Evolutionary conservation across 2,329 filamentous ascomycete species (phyloP), one percentile per base, ranked within the genome.

Genomic region (Trichoderma cornu-damae): DNA sequence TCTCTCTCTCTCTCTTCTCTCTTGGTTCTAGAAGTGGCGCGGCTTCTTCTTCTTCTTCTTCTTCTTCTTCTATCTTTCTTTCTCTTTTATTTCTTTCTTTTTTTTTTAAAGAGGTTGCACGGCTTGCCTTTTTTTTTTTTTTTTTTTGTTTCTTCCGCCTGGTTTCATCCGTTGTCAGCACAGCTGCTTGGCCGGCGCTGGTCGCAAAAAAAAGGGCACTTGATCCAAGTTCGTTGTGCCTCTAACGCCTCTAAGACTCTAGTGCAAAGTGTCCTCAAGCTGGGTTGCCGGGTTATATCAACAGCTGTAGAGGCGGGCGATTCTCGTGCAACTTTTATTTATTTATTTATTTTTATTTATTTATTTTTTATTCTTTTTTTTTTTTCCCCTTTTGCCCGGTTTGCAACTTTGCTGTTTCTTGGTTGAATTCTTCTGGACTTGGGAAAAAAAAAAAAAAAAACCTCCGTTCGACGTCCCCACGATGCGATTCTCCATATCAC

Each of bases 401-500:
- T 16, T 34, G n/a, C n/a, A n/a, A n/a, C n/a, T n/a, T n/a, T n/a
- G n/a, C n/a, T n/a, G n/a, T n/a, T n/a, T n/a, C n/a, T n/a, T n/a
- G n/a, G n/a, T n/a, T n/a, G n/a, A n/a, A n/a, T n/a, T n/a, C n/a
- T n/a, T n/a, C n/a, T 57, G 30, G 14, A 24, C 38, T 9, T 16
- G 37, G n/a, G n/a, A n/a, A n/a, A n/a, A n/a, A n/a, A n/a, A n/a
- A n/a, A n/a, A n/a, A n/a, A n/a, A n/a, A 47, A 16, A 53, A 1
- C 14, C 26, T 16, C 20, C 14, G 5, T 37, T 16, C 16, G 18
- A n/a, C 49, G 42, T 55, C 61, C 60, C 61, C 68, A 72, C 64
- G 58, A 81, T 81, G 79, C 78, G 77, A 69, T 66, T 72, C 61
- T 63, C 70, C 35, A 68, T 73, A 56, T 65, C 73, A 55, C 65